Conservation (phyloP, 306 rosid species). For the Potentilla sterilis region DNA sequence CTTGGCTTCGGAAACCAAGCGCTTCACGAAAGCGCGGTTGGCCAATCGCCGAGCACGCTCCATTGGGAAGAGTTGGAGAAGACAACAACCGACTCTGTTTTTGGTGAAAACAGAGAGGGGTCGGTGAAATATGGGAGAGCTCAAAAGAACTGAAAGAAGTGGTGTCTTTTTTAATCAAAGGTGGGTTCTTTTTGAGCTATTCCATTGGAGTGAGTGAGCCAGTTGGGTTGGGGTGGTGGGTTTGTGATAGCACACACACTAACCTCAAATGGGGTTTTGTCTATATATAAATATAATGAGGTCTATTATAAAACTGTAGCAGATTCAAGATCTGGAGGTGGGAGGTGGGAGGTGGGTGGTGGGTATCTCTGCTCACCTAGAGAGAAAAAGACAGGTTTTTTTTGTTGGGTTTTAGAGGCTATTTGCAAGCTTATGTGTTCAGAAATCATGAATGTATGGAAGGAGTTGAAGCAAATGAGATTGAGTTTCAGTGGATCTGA, state of each 20-base stretch:
- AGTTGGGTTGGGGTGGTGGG: conserved; percentile 18
- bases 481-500: conserved; percentile 64
- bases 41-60: conserved; percentile 94
- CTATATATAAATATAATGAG: neutral
- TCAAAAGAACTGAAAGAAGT: neutral
- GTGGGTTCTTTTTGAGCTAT: neutral
- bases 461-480: conserved; percentile 48
- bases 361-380: conserved; percentile 45
- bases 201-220: conserved; percentile 30
- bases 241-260: conserved; percentile 13
- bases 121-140: conserved; percentile 10
- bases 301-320: conserved; percentile 7
- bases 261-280: conserved; percentile 2
- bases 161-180: neutral
- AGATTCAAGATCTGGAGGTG: conserved; percentile 47
- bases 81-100: neutral
- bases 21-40: conserved; percentile 80
- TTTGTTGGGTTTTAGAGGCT: neutral
- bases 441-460: conserved; percentile 53
- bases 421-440: conserved; percentile 13
- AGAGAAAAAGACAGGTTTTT: conserved; percentile 52
- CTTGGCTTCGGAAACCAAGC: conserved; percentile 73
- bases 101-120: conserved; percentile 18
- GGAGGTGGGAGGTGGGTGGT: conserved; percentile 61
- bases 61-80: conserved; percentile 36